Evolutionary conservation across 306 rosid species (phyloP).

Genomic region (Astragalus glycyphyllos): DNA sequence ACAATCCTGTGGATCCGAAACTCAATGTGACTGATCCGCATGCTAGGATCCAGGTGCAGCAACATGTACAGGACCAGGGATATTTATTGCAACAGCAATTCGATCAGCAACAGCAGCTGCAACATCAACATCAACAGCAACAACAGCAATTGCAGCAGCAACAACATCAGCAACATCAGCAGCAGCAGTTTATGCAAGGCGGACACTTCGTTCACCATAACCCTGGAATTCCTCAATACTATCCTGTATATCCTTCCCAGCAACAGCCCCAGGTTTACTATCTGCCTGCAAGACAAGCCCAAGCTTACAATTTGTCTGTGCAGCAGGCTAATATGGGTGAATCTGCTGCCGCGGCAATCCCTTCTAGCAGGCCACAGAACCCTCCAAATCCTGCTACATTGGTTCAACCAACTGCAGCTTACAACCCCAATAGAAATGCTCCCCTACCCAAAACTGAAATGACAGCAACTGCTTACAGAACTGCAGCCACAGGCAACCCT

Average conservation of each 20-base stretch:
- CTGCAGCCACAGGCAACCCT: slow-evolving; percentile 62
- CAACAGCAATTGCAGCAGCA: slow-evolving; percentile 43
- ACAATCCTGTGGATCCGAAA: slow-evolving; percentile 68
- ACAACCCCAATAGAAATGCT: slow-evolving; percentile 68
- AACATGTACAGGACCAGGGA: slow-evolving; percentile 73
- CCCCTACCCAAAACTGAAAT: slow-evolving; percentile 72
- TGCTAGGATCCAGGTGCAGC: slow-evolving; percentile 76
- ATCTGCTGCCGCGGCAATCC: slow-evolving; percentile 51
- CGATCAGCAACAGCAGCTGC: slow-evolving; percentile 59
- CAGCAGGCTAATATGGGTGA: slow-evolving; percentile 77
- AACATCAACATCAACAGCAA: slow-evolving; percentile 28
- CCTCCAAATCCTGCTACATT: slow-evolving; percentile 62
- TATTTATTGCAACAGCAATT: slow-evolving; percentile 77
- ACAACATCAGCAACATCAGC: slow-evolving; percentile 58
- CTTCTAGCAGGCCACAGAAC: slow-evolving; percentile 66
- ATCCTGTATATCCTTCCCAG: slow-evolving; percentile 87
- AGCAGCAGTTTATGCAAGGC: slow-evolving; percentile 73
- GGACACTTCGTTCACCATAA: slow-evolving; percentile 79
- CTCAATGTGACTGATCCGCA: slow-evolving; percentile 65
- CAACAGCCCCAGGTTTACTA: slow-evolving; percentile 77
- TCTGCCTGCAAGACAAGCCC: slow-evolving; percentile 78
- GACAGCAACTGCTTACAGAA: slow-evolving; percentile 69
- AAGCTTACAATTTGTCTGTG: slow-evolving; percentile 67
- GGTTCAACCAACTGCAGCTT: slow-evolving; percentile 56
- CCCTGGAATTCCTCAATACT: slow-evolving; percentile 67